These are phyloP conservation scores for Saccharata proteae DNA, from an alignment of 2,329 filamentous ascomycete genomes.

Conservation along the genomic window DNA sequence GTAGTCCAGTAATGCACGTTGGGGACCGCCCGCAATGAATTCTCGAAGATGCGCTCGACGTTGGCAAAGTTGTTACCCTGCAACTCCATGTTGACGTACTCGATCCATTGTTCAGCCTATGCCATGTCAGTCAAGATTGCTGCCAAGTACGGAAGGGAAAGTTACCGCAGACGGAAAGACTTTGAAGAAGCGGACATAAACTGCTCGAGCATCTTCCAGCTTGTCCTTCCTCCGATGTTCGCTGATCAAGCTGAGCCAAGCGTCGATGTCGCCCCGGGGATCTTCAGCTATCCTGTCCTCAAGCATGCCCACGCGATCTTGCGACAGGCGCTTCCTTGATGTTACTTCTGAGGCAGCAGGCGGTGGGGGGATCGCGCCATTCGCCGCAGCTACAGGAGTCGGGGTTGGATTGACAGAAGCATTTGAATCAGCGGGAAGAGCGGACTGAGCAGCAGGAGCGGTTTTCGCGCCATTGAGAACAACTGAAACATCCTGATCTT, in stretches of 20 bases:
- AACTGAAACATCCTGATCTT: constrained; percentile 34
- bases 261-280: constrained; percentile 80
- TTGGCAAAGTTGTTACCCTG: constrained; percentile 69
- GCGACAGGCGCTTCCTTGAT: constrained; percentile 46
- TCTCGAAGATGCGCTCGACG: constrained; percentile 73
- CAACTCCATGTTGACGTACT: constrained; percentile 81
- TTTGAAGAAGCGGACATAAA: constrained; percentile 77
- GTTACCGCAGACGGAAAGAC: constrained; percentile 86
- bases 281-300: constrained; percentile 90
- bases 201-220: constrained; percentile 64
- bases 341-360: constrained; percentile 29
- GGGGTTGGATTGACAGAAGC: constrained; percentile 13
- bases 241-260: constrained; percentile 78
- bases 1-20: constrained; percentile 83
- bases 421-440: constrained; percentile 35
- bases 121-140: constrained; percentile 3
- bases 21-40: constrained; percentile 64
- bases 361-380: constrained; percentile 18
- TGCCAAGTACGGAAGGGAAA: constrained; percentile 15
- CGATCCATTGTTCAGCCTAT: constrained; percentile 84
- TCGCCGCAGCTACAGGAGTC: constrained; percentile 18
- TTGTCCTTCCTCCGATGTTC: constrained; percentile 75
- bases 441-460: constrained; percentile 37
- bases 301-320: constrained; percentile 65
- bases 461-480: constrained; percentile 25